Evolutionary conservation across 192 early-diverging fungal species (phyloP), one percentile per base, ranked within the genome.

Genomic region (Coemansia sp.): DNA sequence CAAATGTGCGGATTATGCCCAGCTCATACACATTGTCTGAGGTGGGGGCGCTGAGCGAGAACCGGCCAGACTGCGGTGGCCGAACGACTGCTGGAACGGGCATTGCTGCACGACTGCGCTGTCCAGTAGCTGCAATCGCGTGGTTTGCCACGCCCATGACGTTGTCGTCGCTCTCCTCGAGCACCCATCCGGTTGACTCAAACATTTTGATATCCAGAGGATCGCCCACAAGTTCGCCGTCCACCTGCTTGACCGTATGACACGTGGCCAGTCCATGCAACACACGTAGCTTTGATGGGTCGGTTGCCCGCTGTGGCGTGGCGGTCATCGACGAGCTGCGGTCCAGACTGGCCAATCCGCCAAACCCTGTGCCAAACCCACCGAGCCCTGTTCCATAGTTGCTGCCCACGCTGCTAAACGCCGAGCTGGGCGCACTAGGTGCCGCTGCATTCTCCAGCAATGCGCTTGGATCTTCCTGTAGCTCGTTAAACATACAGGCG

Each of bases 161-260:
- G 7, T 75, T 56, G 55, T 73, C 71, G 37, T 87, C 91, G 54
- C 88, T 89, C 74, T 99, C 95, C 61, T 98, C 96, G 23, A 98
- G 72, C 38, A 91, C 74, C 96, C 95, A 99, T 3, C 85, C 85
- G 0, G 93, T 97, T 56, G 94, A 95, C 54, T 96, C 90, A 83
- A 99, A 96, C 96, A 99, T 98, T 72, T 93, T 94, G 37, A 97
- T 64, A 73, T 99, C 98, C 57, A 99, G 83, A 4, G 96, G 96
- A 73, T 98, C 96, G 14, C 98, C 98, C 27, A 98, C 86, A 3
- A 92, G 79, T 59, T 90, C 84, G n/a, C 90, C 93, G 26, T 93
- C 81, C 1, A 99, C 88, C 8, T 96, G 84, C 71, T 98, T 97
- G 61, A 99, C 85, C 16, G 87, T 89, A 63, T 93, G 92, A 47